Evolutionary conservation across 1,284 basidiomycete species (phyloP).

Genomic region (Sanghuangporus sanghuang): DNA sequence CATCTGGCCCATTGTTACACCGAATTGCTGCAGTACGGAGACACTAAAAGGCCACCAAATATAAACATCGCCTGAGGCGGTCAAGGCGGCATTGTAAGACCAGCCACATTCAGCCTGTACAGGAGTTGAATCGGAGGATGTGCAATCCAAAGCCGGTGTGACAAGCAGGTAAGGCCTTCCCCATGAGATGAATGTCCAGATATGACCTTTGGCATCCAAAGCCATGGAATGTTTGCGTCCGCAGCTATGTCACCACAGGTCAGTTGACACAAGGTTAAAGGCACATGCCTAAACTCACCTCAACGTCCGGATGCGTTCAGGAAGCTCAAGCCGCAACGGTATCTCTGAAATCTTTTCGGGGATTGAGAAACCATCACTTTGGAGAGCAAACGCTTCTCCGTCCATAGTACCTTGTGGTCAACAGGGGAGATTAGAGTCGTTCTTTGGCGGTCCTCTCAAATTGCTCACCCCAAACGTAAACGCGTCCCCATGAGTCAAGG

Average conservation of each 20-base stretch:
- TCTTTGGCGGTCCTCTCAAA: neutral
- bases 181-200: conserved; percentile 75
- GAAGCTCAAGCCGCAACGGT: conserved; percentile 55
- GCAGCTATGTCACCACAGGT: conserved; percentile 43
- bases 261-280: conserved; percentile 14
- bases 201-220: conserved; percentile 47
- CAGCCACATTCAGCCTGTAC: conserved; percentile 81
- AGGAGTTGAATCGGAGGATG: conserved; percentile 41
- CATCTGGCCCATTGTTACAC: conserved; percentile 40
- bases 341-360: conserved; percentile 41
- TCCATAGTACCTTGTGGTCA: conserved; percentile 53
- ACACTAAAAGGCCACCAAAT: conserved; percentile 71
- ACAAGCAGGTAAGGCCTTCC: conserved; percentile 64
- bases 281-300: conserved; percentile 41
- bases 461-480: conserved; percentile 78
- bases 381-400: conserved; percentile 38
- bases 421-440: conserved; percentile 6
- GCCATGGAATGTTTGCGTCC: conserved; percentile 69
- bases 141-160: conserved; percentile 43
- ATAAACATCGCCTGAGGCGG: conserved; percentile 61
- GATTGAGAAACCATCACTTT: conserved; percentile 52
- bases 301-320: conserved; percentile 50
- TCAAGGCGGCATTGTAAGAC: conserved; percentile 67
- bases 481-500: conserved; percentile 63
- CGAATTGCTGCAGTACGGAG: conserved; percentile 33